A percentile compares a stretch with the other conserved stretches of the same genome.
Evolutionary conservation across 148 eudicot species (phyloP).

Genomic region (Talinum fruticosum): DNA sequence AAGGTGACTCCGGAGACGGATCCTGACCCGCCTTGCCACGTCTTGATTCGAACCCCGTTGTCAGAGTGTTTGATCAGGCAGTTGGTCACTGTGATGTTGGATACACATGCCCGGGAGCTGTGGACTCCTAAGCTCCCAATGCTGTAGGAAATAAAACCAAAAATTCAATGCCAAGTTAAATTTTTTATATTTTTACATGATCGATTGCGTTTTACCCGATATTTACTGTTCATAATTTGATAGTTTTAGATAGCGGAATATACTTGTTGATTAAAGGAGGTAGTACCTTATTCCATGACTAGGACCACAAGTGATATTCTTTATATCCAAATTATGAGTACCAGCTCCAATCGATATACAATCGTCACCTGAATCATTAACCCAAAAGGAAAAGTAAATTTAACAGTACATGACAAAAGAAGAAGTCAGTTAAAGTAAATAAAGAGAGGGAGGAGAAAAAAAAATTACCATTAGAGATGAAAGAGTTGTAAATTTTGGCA

Average conservation of each 20-base stretch:
- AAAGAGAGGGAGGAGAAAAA: not conserved
- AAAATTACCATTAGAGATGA: constrained; percentile 63
- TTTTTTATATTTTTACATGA: too few species aligned
- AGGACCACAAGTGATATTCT: constrained; percentile 83
- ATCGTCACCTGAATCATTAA: constrained; percentile 62
- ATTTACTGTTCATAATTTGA: too few species aligned
- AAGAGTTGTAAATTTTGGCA: constrained; percentile 61
- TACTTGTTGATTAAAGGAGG: too few species aligned
- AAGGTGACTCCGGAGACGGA: constrained; percentile 62
- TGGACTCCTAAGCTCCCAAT: constrained; percentile 86
- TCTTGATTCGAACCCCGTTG: constrained; percentile 89
- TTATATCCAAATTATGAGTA: constrained; percentile 71
- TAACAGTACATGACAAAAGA: not conserved
- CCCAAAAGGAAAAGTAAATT: not conserved
- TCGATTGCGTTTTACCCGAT: too few species aligned
- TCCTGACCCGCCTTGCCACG: constrained; percentile 98
- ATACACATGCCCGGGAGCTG: constrained; percentile 75
- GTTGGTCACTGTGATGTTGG: constrained; percentile 66
- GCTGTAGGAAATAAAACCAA: constrained; percentile 34
- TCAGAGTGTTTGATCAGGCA: constrained; percentile 66
- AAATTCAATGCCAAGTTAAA: not conserved
- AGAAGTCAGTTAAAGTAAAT: not conserved
- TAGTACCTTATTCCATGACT: constrained; percentile 92
- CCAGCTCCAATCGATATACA: constrained; percentile 92
- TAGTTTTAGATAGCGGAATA: too few species aligned